Evolutionary conservation across 441 rosid genomes (phyloP).

Genomic region (Corymbia calophylla): DNA sequence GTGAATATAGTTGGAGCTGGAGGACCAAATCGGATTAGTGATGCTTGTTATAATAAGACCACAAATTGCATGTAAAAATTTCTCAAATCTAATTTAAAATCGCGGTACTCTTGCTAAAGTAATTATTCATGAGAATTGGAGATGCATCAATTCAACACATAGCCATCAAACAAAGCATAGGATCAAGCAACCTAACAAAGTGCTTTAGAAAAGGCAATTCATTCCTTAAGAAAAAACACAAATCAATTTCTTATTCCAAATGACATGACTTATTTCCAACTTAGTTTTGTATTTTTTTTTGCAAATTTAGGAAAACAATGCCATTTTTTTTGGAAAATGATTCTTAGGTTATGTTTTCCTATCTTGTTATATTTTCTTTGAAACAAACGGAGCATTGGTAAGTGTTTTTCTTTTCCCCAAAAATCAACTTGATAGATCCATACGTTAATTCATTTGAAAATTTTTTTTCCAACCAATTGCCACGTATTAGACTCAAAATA

Average conservation of each 20-base stretch:
- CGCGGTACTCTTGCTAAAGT: rapidly evolving
- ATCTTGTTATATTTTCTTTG: not conserved
- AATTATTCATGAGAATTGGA: not conserved
- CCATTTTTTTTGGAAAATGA: not conserved
- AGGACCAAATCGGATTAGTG: not conserved
- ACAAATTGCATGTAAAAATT: not conserved
- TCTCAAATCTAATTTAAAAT: too few species aligned
- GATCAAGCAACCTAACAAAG: not conserved
- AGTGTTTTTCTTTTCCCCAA: not conserved
- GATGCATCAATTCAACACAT: not conserved
- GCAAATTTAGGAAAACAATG: rapidly evolving
- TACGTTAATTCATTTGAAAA: not conserved
- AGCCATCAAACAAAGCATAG: not conserved
- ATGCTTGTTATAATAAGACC: not conserved
- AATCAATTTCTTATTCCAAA: not conserved
- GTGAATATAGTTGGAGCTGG: not conserved
- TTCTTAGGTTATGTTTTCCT: not conserved
- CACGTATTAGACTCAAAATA: too few species aligned
- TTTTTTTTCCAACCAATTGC: not conserved
- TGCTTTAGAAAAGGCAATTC: not conserved
- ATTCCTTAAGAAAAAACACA: not conserved
- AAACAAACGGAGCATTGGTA: not conserved
- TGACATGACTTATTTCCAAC: too few species aligned
- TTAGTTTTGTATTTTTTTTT: not conserved
- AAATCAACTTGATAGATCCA: not conserved